Evolutionary conservation across 257 asterid genomes (phyloP).

Genomic region (Fraxinus cuspidata): DNA sequence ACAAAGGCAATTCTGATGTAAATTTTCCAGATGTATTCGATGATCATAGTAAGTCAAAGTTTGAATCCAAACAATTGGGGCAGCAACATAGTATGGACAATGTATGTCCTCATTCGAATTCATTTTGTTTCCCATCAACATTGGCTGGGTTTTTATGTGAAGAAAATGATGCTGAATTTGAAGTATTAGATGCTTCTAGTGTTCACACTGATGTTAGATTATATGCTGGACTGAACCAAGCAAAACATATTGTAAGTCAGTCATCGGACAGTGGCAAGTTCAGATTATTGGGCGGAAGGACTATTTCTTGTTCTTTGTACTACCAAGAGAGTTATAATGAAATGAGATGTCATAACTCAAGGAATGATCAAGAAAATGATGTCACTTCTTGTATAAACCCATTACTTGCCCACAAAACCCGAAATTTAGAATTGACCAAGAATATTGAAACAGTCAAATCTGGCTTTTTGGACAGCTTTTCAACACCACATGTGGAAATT

Average conservation of each 20-base stretch:
- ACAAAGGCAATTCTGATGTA: conserved; percentile 18
- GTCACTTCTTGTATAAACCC: conserved; percentile 41
- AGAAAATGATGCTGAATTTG: conserved; percentile 28
- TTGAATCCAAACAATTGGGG: conserved; percentile 28
- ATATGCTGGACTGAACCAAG: conserved; percentile 34
- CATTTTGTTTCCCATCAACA: conserved; percentile 76
- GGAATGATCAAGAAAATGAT: conserved; percentile 26
- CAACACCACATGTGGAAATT: conserved; percentile 58
- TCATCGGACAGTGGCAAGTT: conserved; percentile 36
- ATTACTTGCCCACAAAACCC: conserved; percentile 30
- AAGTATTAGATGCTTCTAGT: conserved; percentile 33
- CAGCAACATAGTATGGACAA: conserved; percentile 30
- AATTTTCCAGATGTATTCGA: conserved; percentile 33
- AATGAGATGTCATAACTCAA: conserved; percentile 22
- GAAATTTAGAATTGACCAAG: conserved; percentile 28
- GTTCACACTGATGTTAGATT: conserved; percentile 28
- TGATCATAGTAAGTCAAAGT: conserved; percentile 34
- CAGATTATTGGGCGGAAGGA: conserved; percentile 51
- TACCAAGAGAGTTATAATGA: conserved; percentile 37
- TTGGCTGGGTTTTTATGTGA: conserved; percentile 39
- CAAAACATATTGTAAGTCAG: conserved; percentile 40
- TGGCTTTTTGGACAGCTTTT: conserved; percentile 32
- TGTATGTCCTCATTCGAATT: conserved; percentile 48
- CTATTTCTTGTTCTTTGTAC: conserved; percentile 51
- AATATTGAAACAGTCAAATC: conserved; percentile 31